These are phyloP conservation scores for Saraca asoca DNA, from an alignment of 331 rosid genomes.

Conservation along the genomic window DNA sequence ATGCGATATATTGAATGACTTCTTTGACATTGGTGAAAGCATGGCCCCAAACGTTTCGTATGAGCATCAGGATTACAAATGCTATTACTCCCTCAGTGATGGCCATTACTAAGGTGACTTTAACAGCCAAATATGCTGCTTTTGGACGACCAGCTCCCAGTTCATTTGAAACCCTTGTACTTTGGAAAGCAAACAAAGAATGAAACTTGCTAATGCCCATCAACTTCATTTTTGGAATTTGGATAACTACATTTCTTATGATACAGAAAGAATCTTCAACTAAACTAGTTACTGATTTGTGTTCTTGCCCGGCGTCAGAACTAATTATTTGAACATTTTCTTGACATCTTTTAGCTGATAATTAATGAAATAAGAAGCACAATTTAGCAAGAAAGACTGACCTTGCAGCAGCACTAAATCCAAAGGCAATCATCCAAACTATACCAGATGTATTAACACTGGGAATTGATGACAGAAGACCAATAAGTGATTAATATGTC, in stretches of 20 bases:
- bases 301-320: background rate
- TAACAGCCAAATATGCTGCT: conserved; percentile 63
- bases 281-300: background rate
- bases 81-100: conserved; percentile 41
- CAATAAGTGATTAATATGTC: background rate
- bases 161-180: conserved; percentile 83
- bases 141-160: conserved; percentile 74
- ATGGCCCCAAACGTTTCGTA: conserved; percentile 41
- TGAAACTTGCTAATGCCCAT: conserved; percentile 7
- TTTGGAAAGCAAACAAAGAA: conserved; percentile 33
- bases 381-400: conserved; percentile 34
- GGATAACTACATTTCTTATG: background rate
- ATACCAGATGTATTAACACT: conserved; percentile 59
- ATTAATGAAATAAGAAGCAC: background rate
- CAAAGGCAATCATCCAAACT: conserved; percentile 79
- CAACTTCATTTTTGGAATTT: background rate
- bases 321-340: background rate
- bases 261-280: too few relatives aligned
- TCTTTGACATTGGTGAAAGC: conserved; percentile 43
- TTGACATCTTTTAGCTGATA: conserved; percentile 7
- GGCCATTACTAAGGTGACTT: conserved; percentile 50
- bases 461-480: conserved; percentile 8
- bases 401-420: conserved; percentile 76
- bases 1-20: conserved; percentile 33
- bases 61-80: conserved; percentile 26